These are phyloP conservation scores for Fusarium chaquense DNA, from an alignment of 2,329 filamentous ascomycete genomes.

Conservation along the genomic window DNA sequence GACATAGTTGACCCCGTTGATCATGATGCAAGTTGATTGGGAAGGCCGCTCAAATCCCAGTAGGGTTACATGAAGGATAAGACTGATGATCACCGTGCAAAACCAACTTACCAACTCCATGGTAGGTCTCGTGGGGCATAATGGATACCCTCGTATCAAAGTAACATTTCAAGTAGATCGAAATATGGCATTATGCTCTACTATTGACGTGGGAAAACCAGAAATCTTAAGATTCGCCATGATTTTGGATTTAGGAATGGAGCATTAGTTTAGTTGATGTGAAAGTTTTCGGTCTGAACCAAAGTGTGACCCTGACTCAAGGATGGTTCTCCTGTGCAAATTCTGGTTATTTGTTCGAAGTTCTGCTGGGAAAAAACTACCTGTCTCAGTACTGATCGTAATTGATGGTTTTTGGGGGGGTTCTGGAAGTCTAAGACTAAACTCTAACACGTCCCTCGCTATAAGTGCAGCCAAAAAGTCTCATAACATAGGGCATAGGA, in stretches of 20 bases:
- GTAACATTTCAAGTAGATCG: background rate
- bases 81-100: background rate
- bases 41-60: background rate
- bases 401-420: no score
- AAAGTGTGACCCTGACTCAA: background rate
- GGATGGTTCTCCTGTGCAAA: background rate
- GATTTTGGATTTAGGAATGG: background rate
- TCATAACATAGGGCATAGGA: no score
- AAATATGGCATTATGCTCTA: background rate
- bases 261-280: background rate
- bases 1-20: background rate
- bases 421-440: no score
- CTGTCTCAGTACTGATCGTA: no score
- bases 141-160: background rate
- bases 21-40: background rate
- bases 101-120: background rate
- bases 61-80: background rate
- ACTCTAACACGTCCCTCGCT: no score
- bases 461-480: no score
- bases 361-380: no score
- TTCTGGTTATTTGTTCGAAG: background rate
- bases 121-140: background rate
- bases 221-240: background rate
- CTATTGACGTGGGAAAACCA: no score
- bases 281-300: background rate